Conservation (phyloP, 192 early-diverging fungal species). For the Entomortierella chlamydospora region DNA sequence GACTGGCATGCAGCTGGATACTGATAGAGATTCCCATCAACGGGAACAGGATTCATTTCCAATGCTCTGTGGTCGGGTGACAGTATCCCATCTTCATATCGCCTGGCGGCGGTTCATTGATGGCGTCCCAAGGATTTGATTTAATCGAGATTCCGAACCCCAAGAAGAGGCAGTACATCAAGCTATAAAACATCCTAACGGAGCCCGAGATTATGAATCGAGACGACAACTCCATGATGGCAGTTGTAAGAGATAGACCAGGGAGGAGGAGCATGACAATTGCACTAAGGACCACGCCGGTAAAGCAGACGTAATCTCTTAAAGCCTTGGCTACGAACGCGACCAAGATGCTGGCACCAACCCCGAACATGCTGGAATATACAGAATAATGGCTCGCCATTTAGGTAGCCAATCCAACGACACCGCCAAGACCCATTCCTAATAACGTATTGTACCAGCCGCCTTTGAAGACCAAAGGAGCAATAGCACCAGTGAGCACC, state of each 20-base stretch:
- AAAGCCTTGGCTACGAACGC: constrained; percentile 72
- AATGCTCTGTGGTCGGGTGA: constrained; percentile 41
- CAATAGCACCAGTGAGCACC: constrained; percentile 65
- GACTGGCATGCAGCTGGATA: constrained; percentile 36
- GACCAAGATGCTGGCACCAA: constrained; percentile 72
- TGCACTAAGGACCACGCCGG: constrained; percentile 66
- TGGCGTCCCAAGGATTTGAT: constrained; percentile 51
- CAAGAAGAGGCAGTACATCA: constrained; percentile 85
- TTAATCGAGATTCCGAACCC: constrained; percentile 80
- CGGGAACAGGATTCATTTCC: constrained; percentile 53
- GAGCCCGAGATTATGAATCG: constrained; percentile 89
- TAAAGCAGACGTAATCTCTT: constrained; percentile 72
- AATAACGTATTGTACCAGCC: constrained; percentile 71
- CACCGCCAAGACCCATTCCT: constrained; percentile 45
- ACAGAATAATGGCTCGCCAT: constrained; percentile 69
- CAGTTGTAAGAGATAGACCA: constrained; percentile 83
- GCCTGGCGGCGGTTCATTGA: constrained; percentile 49
- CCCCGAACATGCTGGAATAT: constrained; percentile 78
- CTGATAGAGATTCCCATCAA: constrained; percentile 42
- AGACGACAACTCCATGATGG: constrained; percentile 91
- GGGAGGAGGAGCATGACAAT: constrained; percentile 75
- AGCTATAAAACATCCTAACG: constrained; percentile 81
- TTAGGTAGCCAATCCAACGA: constrained; percentile 68
- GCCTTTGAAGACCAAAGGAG: constrained; percentile 76
- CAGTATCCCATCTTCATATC: constrained; percentile 51